Evolutionary conservation across 2,329 filamentous ascomycete genomes (phyloP).

Genomic region (Cladosporium sp.): DNA sequence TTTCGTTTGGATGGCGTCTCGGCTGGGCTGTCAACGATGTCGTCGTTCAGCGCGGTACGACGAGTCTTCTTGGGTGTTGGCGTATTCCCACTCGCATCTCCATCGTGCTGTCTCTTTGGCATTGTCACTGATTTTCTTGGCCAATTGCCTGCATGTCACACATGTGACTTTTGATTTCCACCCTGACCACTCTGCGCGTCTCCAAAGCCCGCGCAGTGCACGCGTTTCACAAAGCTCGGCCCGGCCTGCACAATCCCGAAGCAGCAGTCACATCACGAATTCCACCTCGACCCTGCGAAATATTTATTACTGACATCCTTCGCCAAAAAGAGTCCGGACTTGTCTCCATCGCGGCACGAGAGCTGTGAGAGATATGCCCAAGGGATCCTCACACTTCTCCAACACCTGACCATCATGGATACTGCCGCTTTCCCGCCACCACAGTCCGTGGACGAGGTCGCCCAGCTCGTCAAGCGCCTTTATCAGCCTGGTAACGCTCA

Average conservation of each 20-base stretch:
- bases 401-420: conserved; percentile 9
- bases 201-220: background rate
- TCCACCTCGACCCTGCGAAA: conserved; percentile 4
- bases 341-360: background rate
- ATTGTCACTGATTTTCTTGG: background rate
- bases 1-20: conserved; percentile 36
- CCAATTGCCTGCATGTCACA: background rate
- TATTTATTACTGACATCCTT: background rate
- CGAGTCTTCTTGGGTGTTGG: conserved; percentile 11
- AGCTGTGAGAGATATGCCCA: background rate
- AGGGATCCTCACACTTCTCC: no score
- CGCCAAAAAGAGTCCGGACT: background rate
- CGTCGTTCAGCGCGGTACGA: background rate
- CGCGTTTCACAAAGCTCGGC: conserved; percentile 7
- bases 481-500: conserved; percentile 49
- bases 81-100: background rate
- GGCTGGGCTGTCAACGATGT: conserved; percentile 6
- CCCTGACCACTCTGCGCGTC: background rate
- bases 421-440: conserved; percentile 17
- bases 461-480: conserved; percentile 52
- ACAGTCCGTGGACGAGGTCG: conserved; percentile 24
- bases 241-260: background rate
- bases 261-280: background rate
- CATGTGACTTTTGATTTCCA: background rate
- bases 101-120: conserved; percentile 15